phyloP scores from a whole-genome alignment of 371 early-diverging fungal species.

The Apophysomyces variabilis region DNA sequence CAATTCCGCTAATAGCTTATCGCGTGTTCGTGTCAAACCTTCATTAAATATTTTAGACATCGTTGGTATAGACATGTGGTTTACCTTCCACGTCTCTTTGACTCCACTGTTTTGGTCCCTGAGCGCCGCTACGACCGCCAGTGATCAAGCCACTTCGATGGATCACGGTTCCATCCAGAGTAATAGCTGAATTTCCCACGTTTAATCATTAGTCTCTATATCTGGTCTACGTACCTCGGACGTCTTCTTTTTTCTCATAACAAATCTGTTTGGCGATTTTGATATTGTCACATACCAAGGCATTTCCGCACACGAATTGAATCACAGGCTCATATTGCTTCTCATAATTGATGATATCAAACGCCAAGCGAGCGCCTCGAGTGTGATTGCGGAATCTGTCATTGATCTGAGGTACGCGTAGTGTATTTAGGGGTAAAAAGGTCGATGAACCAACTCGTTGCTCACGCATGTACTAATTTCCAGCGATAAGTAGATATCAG shows the following conservation, averaged over 20 bases:
- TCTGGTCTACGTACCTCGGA: slow-evolving; percentile 64
- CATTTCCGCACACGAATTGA: slow-evolving; percentile 87
- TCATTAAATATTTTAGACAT: neutral
- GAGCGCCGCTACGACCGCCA: slow-evolving; percentile 68
- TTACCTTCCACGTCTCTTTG: slow-evolving; percentile 78
- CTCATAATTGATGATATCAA: slow-evolving; percentile 90
- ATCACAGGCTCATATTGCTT: slow-evolving; percentile 78
- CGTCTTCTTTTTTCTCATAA: slow-evolving; percentile 78
- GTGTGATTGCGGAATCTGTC: slow-evolving; percentile 80
- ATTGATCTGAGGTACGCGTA: slow-evolving; percentile 73
- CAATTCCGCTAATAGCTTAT: slow-evolving; percentile 72
- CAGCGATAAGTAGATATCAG: neutral
- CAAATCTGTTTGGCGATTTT: slow-evolving; percentile 86
- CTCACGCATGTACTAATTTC: slow-evolving; percentile 81
- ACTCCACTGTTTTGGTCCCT: slow-evolving; percentile 79
- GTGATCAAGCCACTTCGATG: slow-evolving; percentile 97
- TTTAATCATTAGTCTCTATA: too few species aligned
- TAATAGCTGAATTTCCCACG: slow-evolving; percentile 63
- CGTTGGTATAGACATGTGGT: neutral
- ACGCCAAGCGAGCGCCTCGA: slow-evolving; percentile 82
- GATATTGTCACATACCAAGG: slow-evolving; percentile 88
- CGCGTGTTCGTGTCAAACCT: slow-evolving; percentile 69
- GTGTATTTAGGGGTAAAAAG: slow-evolving; percentile 92
- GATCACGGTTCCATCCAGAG: slow-evolving; percentile 93
- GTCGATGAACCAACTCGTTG: slow-evolving; percentile 92